Base-by-base conservation (phyloP, 129 eudicot species). In the Saposhnikovia divaricata region DNA sequence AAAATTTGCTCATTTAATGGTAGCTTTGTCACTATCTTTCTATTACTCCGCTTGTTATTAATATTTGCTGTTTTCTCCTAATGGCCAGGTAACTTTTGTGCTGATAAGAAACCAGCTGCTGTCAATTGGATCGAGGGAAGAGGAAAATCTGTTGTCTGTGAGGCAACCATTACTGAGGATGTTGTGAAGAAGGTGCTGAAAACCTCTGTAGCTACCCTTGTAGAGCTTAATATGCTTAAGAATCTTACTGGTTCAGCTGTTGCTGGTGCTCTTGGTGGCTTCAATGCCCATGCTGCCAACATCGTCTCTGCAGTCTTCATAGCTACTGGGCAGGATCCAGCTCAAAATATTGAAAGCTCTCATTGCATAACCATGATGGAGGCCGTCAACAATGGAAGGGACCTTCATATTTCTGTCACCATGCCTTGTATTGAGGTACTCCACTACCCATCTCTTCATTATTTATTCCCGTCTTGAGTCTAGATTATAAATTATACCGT, bases 331-430 rank as follows among this genome's bases (percentile, higher is more conserved):
- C 95, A 90, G 83, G 95, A 90, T 74, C 95, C 95, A 13, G 95
- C 95, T 16, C 95, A 88, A 80, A 90, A 90, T 61, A 86, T 88
- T 28, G 95, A 90, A 79, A 90, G 95, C 82, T 90, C 96, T 63
- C 92, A 90, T 72, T 90, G 96, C 80, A 85, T 90, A 50, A 88
- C 96, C 51, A 90, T 90, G 96, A 88, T 90, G 96, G 96, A 90
- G 66, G 89, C 92, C 23, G 72, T 90, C 37, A 88, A 90, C 74
- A 82, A 84, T 68, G 92, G 92, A 43, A 88, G 83, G 80, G 92
- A 90, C 77, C 89, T 90, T 39, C 96, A 88, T 61, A 37, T 90
- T 65, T 90, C 96, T 71, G 96, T 90, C 39, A 88, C 96, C 42
- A 88, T 90, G 96, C 96, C 96, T 51, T 87, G 90, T 68, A 90